phyloP scores from a whole-genome alignment of 306 rosid species.

The Mimosa bimucronata region DNA sequence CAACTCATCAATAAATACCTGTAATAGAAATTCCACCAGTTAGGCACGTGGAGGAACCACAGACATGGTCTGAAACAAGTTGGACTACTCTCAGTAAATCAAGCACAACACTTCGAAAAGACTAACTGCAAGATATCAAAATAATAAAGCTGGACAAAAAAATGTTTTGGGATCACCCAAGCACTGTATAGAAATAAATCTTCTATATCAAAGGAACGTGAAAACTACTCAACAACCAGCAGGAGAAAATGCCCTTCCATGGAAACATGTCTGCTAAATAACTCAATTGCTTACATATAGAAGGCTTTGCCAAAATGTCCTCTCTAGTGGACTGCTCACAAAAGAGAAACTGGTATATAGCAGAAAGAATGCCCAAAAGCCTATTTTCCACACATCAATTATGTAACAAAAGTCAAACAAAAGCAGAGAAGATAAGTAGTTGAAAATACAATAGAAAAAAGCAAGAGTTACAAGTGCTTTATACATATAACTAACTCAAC shows the following conservation, averaged over 20 bases:
- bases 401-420: not conserved
- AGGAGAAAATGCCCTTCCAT: not conserved
- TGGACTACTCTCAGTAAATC: constrained; percentile 20
- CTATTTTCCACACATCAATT: not conserved
- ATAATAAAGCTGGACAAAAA: not conserved
- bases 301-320: constrained; percentile 13
- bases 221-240: not conserved
- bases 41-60: constrained; percentile 25
- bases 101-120: constrained; percentile 26
- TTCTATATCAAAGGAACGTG: not conserved
- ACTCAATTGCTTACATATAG: not conserved
- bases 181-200: constrained; percentile 16
- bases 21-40: constrained; percentile 37
- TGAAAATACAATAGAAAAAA: constrained; percentile 4
- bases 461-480: not conserved
- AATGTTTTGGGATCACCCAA: not conserved
- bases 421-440: constrained; percentile 12
- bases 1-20: constrained; percentile 91
- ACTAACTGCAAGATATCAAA: not conserved
- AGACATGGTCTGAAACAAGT: constrained; percentile 27
- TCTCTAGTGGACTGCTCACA: constrained; percentile 25
- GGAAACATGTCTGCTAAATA: constrained; percentile 15
- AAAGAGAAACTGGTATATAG: not conserved
- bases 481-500: not conserved
- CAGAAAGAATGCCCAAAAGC: not conserved